A percentile compares a stretch with the other conserved stretches of the same genome.
phyloP scores from a whole-genome alignment of 2,329 filamentous ascomycete genomes.

The Waltergamsia citrina region DNA sequence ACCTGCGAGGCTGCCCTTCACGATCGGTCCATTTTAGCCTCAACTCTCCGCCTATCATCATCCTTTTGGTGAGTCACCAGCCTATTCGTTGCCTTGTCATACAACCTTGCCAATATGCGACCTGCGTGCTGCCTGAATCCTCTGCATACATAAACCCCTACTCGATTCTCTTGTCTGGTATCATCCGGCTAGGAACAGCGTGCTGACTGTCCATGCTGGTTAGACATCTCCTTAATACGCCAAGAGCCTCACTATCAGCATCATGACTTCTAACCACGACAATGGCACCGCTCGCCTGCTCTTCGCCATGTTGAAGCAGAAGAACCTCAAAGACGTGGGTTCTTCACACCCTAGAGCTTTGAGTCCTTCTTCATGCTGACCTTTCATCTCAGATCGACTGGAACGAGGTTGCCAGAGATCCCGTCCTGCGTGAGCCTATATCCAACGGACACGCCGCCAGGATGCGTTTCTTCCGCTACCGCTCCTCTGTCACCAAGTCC shows the following conservation, averaged over 20 bases:
- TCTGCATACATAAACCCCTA: too few species aligned
- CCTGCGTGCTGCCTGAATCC: not conserved
- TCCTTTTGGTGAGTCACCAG: not conserved
- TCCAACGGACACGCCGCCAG: constrained; percentile 52
- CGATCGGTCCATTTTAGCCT: too few species aligned
- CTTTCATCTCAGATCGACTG: constrained; percentile 41
- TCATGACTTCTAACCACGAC: constrained; percentile 46
- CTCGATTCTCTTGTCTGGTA: too few species aligned
- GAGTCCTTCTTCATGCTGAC: constrained; percentile 6
- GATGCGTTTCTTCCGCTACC: constrained; percentile 49
- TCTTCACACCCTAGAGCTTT: not conserved
- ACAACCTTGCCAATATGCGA: too few species aligned
- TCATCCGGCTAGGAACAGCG: not conserved
- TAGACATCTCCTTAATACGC: too few species aligned
- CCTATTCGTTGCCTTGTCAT: too few species aligned
- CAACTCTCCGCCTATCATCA: too few species aligned
- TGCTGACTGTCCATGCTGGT: not conserved
- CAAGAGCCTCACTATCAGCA: constrained; percentile 9
- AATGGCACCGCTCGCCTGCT: constrained; percentile 48
- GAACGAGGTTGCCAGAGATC: constrained; percentile 45
- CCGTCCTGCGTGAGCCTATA: constrained; percentile 42
- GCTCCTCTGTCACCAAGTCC: constrained; percentile 32
- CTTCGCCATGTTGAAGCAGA: constrained; percentile 50
- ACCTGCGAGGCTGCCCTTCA: not conserved
- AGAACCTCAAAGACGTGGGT: constrained; percentile 51